A percentile compares a stretch with the other conserved stretches of the same genome.
phyloP scores from a whole-genome alignment of 2,329 filamentous ascomycete species.

The Orbilia quercus region DNA sequence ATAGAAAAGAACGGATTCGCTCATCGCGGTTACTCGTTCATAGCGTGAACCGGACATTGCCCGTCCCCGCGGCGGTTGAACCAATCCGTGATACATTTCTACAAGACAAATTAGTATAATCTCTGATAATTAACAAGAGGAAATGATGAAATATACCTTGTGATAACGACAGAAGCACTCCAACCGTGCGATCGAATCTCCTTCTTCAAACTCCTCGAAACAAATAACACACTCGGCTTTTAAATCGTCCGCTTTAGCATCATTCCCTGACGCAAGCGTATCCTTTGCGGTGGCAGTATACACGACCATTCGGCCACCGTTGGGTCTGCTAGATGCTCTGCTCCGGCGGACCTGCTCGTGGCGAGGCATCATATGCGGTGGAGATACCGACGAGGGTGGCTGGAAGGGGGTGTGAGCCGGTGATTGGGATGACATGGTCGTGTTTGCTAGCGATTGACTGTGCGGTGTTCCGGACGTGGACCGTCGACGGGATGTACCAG shows the following conservation, averaged over 20 bases:
- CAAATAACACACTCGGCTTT: conserved; percentile 68
- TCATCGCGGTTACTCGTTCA: conserved; percentile 27
- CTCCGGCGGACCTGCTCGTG: conserved; percentile 44
- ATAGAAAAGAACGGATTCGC: not conserved
- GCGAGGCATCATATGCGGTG: conserved; percentile 11
- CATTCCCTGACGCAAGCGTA: conserved; percentile 63
- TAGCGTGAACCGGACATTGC: conserved; percentile 43
- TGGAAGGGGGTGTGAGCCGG: conserved; percentile 5
- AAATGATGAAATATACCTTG: conserved; percentile 61
- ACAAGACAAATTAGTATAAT: not conserved
- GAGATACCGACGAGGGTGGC: not conserved
- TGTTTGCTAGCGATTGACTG: conserved; percentile 24
- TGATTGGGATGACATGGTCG: conserved; percentile 35
- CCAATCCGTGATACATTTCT: conserved; percentile 50
- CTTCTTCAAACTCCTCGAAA: conserved; percentile 68
- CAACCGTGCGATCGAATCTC: conserved; percentile 67
- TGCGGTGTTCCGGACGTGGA: conserved; percentile 30
- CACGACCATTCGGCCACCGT: conserved; percentile 64
- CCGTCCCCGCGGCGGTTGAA: conserved; percentile 32
- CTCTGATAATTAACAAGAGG: not conserved
- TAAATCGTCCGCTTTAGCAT: conserved; percentile 62
- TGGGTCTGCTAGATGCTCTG: conserved; percentile 55
- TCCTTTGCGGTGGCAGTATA: conserved; percentile 69
- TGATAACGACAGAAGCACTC: conserved; percentile 70
- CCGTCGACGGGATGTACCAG: conserved; percentile 58